Base-by-base conservation (phyloP, 2,329 filamentous ascomycete genomes). In the Phaeomoniella chlamydospora region DNA sequence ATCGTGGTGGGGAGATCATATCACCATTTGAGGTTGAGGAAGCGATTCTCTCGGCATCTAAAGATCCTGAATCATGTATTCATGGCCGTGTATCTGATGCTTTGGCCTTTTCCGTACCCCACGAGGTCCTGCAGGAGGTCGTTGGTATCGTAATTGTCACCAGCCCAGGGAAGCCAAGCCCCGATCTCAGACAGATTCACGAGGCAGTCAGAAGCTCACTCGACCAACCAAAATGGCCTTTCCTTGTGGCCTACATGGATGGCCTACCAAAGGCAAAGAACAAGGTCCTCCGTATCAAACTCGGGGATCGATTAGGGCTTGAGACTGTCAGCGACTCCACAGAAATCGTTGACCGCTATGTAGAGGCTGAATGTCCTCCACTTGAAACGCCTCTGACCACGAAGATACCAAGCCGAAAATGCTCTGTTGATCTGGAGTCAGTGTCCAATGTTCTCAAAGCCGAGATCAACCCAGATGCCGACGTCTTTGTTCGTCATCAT, bases 1-100 rank as follows among this genome's bases (percentile, higher is more conserved):
- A 80, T 14, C 62, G 68, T 9, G 70, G 69, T 22, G 68, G 70
- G 19, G 70, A 74, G 46, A 58, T 72, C n/a, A 72, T 74, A 38
- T 71, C 67, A 3, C 69, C 70, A 0, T 70, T 72, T 37, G 70
- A 74, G 44, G 61, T 74, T n/a, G 70, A 73, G 44, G 65, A 72
- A 42, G 68, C 68, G 6, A 64, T 73, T 38, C 54, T 71, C 31
- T 53, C 61, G 2, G 62, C 65, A 9, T 57, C 66, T 3, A 53
- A 58, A 32, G 52, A 59, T 11, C 45, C 51, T 3, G 51, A 53
- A 4, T 66, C 64, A 2, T 55, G 58, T 0, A 61, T 69, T 12
- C 61, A 55, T 37, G 63, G 64, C 4, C 57, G 64, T 3, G 54
- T 74, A 3, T 54, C 51, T 11, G 61, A 69, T 39, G 63, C 62